Evolutionary conservation across 176 grass and related monocot genomes (phyloP).

Genomic region (Carex myosuroides): DNA sequence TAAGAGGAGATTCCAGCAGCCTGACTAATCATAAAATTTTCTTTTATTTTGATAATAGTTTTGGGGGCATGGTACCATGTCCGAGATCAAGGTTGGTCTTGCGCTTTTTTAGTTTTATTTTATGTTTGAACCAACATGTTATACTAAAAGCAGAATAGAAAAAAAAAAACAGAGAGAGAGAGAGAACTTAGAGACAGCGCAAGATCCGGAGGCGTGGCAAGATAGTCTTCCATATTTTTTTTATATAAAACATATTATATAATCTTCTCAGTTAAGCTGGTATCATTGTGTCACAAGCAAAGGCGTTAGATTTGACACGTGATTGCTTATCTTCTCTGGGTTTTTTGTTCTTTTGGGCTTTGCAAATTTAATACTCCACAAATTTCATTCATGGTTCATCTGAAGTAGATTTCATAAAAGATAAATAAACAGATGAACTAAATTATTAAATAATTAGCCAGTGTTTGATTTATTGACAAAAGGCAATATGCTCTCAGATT

Average conservation of each 20-base stretch:
- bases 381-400: neutral
- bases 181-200: neutral
- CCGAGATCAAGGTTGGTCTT: neutral
- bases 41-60: constrained; percentile 4
- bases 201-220: neutral
- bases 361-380: neutral
- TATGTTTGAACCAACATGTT: neutral
- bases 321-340: neutral
- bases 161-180: neutral
- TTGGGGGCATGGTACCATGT: constrained; percentile 24
- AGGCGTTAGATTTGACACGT: neutral
- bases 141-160: neutral
- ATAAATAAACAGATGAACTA: neutral
- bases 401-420: neutral
- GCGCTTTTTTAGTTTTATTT: neutral
- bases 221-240: neutral
- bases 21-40: neutral
- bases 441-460: neutral
- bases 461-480: too few relatives aligned
- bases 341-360: neutral
- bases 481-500: too few relatives aligned
- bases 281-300: neutral
- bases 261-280: neutral
- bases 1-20: constrained; percentile 15
- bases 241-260: neutral